Conservation (phyloP, 306 rosid genomes). For the Calophaca sinica region DNA sequence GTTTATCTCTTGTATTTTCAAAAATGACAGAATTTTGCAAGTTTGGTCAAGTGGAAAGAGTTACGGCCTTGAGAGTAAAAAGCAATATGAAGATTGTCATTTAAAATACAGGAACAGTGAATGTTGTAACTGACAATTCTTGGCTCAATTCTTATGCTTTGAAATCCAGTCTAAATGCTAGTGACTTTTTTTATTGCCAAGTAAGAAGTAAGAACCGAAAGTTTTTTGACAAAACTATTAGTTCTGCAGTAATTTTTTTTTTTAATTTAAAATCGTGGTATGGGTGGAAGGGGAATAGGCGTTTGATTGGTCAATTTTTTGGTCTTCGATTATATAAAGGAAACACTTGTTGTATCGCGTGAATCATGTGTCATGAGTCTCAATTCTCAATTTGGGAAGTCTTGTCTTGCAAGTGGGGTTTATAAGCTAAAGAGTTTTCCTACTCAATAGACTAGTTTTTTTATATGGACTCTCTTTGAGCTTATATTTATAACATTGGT, state of each 20-base stretch:
- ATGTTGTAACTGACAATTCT: slow-evolving; percentile 17
- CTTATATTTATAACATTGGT: too few relatives aligned
- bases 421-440: too few relatives aligned
- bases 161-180: not conserved
- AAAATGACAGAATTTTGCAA: not conserved
- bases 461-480: too few relatives aligned
- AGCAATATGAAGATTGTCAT: not conserved
- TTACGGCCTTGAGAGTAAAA: not conserved
- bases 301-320: too few relatives aligned
- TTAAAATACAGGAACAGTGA: not conserved
- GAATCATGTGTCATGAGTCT: too few relatives aligned
- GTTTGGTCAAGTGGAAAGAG: not conserved
- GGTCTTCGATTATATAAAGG: too few relatives aligned
- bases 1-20: not conserved
- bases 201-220: not conserved
- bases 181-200: not conserved
- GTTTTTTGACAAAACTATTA: not conserved
- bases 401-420: too few relatives aligned
- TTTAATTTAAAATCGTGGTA: too few relatives aligned
- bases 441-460: too few relatives aligned
- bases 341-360: too few relatives aligned
- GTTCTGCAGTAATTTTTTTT: not conserved
- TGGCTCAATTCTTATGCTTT: not conserved
- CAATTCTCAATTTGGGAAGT: too few relatives aligned
- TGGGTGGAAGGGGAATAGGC: too few relatives aligned